Evolutionary conservation across 257 asterid species (phyloP).

Genomic region (Paulownia fortunei): DNA sequence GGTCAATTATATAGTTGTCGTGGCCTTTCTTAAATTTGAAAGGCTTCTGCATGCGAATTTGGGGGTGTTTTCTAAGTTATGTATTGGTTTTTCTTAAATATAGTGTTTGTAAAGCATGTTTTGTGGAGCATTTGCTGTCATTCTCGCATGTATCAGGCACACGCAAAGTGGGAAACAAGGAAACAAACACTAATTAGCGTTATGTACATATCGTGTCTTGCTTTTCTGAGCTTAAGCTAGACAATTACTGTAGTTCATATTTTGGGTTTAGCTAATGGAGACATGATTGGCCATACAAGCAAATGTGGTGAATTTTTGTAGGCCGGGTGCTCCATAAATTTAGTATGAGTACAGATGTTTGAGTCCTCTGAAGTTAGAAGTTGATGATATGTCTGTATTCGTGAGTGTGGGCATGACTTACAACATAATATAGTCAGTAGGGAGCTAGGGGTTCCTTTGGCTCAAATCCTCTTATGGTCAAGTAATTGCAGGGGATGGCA

Average conservation of each 20-base stretch:
- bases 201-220: background rate
- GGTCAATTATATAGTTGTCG: background rate
- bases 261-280: conserved; percentile 11
- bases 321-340: background rate
- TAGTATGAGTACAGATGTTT: background rate
- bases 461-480: background rate
- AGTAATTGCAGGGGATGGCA: background rate
- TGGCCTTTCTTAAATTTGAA: conserved; percentile 3
- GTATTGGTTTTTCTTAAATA: background rate
- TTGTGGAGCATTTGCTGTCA: background rate
- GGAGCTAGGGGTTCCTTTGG: background rate
- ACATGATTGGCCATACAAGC: no score
- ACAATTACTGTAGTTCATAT: background rate
- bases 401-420: background rate
- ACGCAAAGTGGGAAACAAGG: background rate
- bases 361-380: background rate
- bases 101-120: background rate
- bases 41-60: conserved; percentile 14
- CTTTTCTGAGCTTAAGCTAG: conserved; percentile 12
- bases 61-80: background rate
- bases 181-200: background rate
- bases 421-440: background rate
- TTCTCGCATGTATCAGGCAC: background rate
- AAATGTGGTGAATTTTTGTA: background rate
- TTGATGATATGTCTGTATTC: conserved; percentile 1